Conservation (phyloP, 345 rosid genomes). For the Toxicodendron radicans region DNA sequence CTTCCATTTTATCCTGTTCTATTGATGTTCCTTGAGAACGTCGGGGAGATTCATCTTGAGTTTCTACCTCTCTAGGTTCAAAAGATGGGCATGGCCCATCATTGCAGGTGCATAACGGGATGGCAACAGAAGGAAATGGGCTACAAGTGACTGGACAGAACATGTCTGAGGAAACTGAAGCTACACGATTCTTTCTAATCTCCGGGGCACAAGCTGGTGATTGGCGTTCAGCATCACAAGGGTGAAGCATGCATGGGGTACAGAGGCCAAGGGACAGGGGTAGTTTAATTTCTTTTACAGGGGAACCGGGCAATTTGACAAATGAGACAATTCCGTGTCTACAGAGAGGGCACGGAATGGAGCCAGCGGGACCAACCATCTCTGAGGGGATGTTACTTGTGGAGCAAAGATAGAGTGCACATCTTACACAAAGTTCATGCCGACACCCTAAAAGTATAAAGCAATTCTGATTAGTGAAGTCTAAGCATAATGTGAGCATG, state of each 20-base stretch:
- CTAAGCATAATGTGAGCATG: not conserved
- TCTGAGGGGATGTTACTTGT: conserved; percentile 71
- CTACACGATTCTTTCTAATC: conserved; percentile 61
- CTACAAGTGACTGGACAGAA: conserved; percentile 92
- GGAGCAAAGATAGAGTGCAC: conserved; percentile 95
- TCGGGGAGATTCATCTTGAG: conserved; percentile 47
- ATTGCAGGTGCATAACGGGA: conserved; percentile 84
- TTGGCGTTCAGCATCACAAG: conserved; percentile 49
- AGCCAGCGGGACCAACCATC: conserved; percentile 66
- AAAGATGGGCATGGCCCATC: conserved; percentile 83
- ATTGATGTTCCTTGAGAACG: conserved; percentile 37
- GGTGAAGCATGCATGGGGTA: conserved; percentile 88
- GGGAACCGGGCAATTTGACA: conserved; percentile 64
- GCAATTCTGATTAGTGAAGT: not conserved
- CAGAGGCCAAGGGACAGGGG: conserved; percentile 81
- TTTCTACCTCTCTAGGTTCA: conserved; percentile 60
- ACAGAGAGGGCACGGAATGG: conserved; percentile 97
- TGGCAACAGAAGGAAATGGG: conserved; percentile 87
- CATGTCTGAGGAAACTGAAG: conserved; percentile 80
- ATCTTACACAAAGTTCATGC: conserved; percentile 91
- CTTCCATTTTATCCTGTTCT: conserved; percentile 74
- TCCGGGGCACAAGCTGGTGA: conserved; percentile 64
- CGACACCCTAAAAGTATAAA: conserved; percentile 67
- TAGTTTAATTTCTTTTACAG: conserved; percentile 57
- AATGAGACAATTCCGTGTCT: conserved; percentile 85